phyloP scores from a whole-genome alignment of 176 grass and related monocot genomes.

The Oryza longistaminata region DNA sequence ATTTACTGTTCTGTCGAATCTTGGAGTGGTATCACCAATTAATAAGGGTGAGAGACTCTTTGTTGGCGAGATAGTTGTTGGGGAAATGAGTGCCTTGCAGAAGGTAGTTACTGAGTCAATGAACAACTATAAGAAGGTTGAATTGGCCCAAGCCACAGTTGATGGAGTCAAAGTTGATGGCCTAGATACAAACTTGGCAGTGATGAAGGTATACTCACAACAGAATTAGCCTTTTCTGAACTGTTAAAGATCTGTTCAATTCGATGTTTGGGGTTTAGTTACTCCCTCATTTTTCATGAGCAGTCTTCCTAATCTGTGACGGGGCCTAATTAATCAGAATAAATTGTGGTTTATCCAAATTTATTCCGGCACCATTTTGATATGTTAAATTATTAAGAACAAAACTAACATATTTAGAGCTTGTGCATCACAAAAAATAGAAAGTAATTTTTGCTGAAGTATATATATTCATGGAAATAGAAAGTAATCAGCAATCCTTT shows the following conservation, averaged over 20 bases:
- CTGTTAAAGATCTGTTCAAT: background rate
- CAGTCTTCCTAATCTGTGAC: too few species aligned
- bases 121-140: constrained; percentile 87
- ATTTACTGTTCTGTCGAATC: constrained; percentile 71
- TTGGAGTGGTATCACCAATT: constrained; percentile 64
- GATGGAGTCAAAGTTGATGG: constrained; percentile 98
- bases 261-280: too few species aligned
- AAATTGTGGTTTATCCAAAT: background rate
- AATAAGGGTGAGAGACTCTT: constrained; percentile 62
- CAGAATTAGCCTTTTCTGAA: constrained; percentile 3
- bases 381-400: background rate
- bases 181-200: constrained; percentile 90
- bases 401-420: background rate
- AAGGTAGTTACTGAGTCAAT: constrained; percentile 77
- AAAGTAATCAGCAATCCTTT: background rate
- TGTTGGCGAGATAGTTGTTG: constrained; percentile 88
- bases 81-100: constrained; percentile 79
- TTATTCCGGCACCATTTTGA: background rate
- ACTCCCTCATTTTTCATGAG: too few species aligned
- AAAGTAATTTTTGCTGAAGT: background rate
- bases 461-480: background rate
- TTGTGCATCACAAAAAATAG: background rate
- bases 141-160: constrained; percentile 80
- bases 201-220: constrained; percentile 81
- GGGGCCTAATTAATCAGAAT: background rate